These are phyloP conservation scores for Chaetomiaceae sp. DNA, from an alignment of 2,329 filamentous ascomycete species.

Conservation along the genomic window DNA sequence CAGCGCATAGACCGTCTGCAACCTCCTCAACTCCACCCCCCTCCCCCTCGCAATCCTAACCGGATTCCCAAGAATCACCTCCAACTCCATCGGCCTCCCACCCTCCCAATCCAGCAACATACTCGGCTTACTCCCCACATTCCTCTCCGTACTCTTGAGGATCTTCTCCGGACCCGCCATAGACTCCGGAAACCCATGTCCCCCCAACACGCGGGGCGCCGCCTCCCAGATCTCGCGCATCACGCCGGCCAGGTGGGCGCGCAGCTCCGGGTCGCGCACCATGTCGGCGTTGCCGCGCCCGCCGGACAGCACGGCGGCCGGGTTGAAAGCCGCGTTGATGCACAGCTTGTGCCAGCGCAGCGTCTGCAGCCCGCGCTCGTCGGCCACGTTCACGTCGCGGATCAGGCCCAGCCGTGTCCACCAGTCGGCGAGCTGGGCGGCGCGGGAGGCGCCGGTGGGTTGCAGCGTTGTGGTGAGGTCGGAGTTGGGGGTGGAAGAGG, in stretches of 20 bases:
- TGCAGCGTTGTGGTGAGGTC: constrained; percentile 23
- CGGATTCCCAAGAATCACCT: constrained; percentile 67
- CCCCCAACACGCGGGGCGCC: constrained; percentile 56
- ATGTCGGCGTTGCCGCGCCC: constrained; percentile 61
- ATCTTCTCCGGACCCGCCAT: constrained; percentile 60
- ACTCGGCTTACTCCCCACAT: constrained; percentile 57
- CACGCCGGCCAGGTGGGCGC: constrained; percentile 54
- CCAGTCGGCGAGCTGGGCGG: constrained; percentile 46
- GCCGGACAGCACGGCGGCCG: constrained; percentile 60
- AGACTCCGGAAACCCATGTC: constrained; percentile 48
- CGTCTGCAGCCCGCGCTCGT: constrained; percentile 60
- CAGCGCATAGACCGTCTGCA: constrained; percentile 63
- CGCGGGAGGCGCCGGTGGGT: constrained; percentile 35
- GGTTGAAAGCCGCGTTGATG: constrained; percentile 72
- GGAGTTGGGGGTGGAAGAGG: background rate
- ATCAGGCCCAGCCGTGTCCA: constrained; percentile 53
- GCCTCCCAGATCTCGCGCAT: constrained; percentile 65
- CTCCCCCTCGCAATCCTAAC: constrained; percentile 56
- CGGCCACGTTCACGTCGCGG: constrained; percentile 57
- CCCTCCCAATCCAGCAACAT: constrained; percentile 68
- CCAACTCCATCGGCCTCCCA: constrained; percentile 60
- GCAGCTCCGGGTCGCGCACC: constrained; percentile 56
- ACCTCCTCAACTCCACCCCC: constrained; percentile 58
- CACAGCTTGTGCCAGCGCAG: constrained; percentile 72
- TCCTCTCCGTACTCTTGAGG: constrained; percentile 55